Evolutionary conservation across 805 yeast species (phyloP), one percentile per base, ranked within the genome.

Genomic region (Candida coquimbonensis): DNA sequence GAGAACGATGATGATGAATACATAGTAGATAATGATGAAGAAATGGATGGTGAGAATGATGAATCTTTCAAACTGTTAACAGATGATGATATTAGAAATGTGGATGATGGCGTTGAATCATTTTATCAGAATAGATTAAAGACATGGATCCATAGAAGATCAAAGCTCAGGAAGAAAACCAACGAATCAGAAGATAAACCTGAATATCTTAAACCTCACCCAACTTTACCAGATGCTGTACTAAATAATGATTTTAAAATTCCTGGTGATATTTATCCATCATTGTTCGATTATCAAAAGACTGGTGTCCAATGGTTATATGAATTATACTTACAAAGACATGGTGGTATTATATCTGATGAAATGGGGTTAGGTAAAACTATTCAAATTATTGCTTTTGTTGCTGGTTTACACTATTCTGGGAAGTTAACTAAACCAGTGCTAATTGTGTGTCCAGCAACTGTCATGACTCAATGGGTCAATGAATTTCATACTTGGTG

Each of bases 331-430:
- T 73, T 80, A 19, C 98, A 93, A 62, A 80, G 78, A 42, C 83
- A 90, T 3, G 99, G 99, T 3, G 99, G 99, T 0, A 93, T 93
- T 21, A 75, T 93, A 36, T 97, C 98, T 25, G 99, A 93, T 64
- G 99, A 93, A 63, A 93, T 93, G 99, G 99, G 99, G 0, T 66
- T 93, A 16, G 99, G 99, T 2, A 93, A 93, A 59, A 93, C 99
- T 0, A 84, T 93, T 42, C 98, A 93, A 60, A 77, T 93, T 9
- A 88, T 89, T 38, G 80, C 97, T 1, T 93, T 91, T 62, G 58
- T 93, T 9, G 97, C 98, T 0, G 93, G 96, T 0, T 69, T 93
- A 36, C 96, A 90, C 57, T 86, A 89, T 61, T 84, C 95, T 16
- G 81, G 83, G 0, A 67, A 77, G 47, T 67, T 91, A 2, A 75